Evolutionary conservation across 805 yeast species (phyloP), one percentile per base, ranked within the genome.

Genomic region (Zygosaccharomyces gambellarensis): DNA sequence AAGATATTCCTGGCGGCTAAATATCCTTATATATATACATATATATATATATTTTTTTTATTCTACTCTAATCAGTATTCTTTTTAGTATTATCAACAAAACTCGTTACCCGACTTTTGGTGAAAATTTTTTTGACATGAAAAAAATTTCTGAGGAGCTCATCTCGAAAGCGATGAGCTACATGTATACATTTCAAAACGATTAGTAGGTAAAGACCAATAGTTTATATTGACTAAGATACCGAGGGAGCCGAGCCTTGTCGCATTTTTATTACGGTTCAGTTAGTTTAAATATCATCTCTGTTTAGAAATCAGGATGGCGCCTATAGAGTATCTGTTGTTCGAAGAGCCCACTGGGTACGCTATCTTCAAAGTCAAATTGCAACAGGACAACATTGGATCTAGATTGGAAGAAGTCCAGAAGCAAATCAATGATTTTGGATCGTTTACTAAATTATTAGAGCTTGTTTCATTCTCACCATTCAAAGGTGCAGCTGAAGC

Each of bases 401-500:
- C 95, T 40, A 82, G 95, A 68, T 78, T 87, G 72, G 85, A 85
- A 70, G 99, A 94, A 72, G 98, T 94, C 39, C 98, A 94, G 75
- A 83, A 82, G 60, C 90, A 96, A 52, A 79, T 89, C 53, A 83
- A 78, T 60, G 98, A 94, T 64, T 80, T 94, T 58, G 84, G 83
- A 55, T 79, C 82, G 67, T 90, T 94, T 69, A 87, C 96, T 63
- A 94, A 94, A 75, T 77, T 92, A 77, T 83, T 94, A 60, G 96
- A 90, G 72, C 80, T 94, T 49, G 95, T 88, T 25, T 87, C 96
- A 12, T 94, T 94, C 73, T 96, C 97, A 52, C 99, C 99, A 45
- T 94, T 94, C 80, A 90, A 94, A 73, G 97, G 97, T 64, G 99
- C 99, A 53, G 98, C 99, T 46, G 98, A 94, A 73, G 99, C 99